Percentiles rank a stretch among this genome's conserved stretches.
Evolutionary conservation across 768 basidiomycete genomes (phyloP).

Genomic region (Calocera viscosa): DNA sequence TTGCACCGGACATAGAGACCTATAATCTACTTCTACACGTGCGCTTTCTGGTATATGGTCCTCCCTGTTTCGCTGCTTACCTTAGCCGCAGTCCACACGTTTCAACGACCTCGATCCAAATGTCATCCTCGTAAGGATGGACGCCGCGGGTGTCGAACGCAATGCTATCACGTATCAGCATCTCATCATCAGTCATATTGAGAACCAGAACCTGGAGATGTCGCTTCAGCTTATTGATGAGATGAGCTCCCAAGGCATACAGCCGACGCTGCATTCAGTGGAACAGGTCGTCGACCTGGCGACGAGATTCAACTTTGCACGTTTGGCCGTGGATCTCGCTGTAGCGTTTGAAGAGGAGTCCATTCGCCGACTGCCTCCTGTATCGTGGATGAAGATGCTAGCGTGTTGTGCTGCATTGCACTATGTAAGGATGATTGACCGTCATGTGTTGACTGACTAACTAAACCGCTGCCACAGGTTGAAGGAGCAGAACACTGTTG

Average conservation of each 20-base stretch:
- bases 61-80: slow-evolving; percentile 27
- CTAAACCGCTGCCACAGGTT: background rate
- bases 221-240: slow-evolving; percentile 49
- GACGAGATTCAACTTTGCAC: slow-evolving; percentile 41
- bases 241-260: slow-evolving; percentile 42
- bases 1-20: slow-evolving; percentile 39
- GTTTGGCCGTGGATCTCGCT: slow-evolving; percentile 62
- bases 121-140: slow-evolving; percentile 45
- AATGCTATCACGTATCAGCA: slow-evolving; percentile 42
- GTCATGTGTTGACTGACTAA: background rate
- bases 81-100: slow-evolving; percentile 23
- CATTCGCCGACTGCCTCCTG: slow-evolving; percentile 39
- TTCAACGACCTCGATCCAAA: slow-evolving; percentile 24
- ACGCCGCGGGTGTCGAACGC: slow-evolving; percentile 36
- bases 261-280: slow-evolving; percentile 39
- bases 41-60: slow-evolving; percentile 15
- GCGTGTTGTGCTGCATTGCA: slow-evolving; percentile 47
- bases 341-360: slow-evolving; percentile 45
- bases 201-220: slow-evolving; percentile 47
- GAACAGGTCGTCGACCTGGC: slow-evolving; percentile 44
- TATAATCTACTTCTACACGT: slow-evolving; percentile 55
- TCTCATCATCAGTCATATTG: slow-evolving; percentile 39
- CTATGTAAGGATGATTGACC: slow-evolving; percentile 38
- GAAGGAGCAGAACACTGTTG: slow-evolving; percentile 22
- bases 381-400: slow-evolving; percentile 57